Evolutionary conservation across 148 eudicot genomes (phyloP), one percentile per base, ranked within the genome.

Genomic region (Spergularia bocconei): DNA sequence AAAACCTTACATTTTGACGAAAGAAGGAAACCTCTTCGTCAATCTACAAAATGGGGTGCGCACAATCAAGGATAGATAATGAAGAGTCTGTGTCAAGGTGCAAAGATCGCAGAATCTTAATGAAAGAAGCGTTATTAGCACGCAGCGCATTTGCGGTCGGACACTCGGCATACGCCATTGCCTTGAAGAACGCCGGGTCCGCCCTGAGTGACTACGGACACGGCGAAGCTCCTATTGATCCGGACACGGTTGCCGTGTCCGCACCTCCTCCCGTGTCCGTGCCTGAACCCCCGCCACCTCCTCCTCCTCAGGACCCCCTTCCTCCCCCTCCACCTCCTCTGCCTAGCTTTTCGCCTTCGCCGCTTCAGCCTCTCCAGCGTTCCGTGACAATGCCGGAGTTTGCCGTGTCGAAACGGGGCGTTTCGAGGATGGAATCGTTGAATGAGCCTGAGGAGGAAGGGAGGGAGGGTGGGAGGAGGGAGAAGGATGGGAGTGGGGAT

Each of bases 11-110:
- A 58, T 73, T 73, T 13, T 11, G 3, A 15, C 12, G 3, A n/a
- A 58, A 72, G 4, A 4, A 19, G 10, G 16, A 62, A 59, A 12
- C 11, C 23, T 60, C 15, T 0, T 10, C 75, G 20, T 19, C 65
- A 23, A 20, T 19, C 16, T 2, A 0, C 9, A 16, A 21, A 78
- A 95, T 95, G 98, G 98, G 98, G 16, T 95, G 98, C 70, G 93
- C 97, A 0, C 98, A 95, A 75, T 95, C 98, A 36, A 92, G 87
- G 80, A 92, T 95, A 63, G 97, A 92, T 48, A 90, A 95, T 55
- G 98, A 95, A 70, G 98, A 95, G 67, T 82, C 97, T 15, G 98
- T 95, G 3, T 76, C 97, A 0, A 80, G 98, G 6, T 95, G 98
- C 67, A 95, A 92, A 64, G 97, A 95, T 14, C 84, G 98, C 63